Evolutionary conservation across 345 rosid species (phyloP).

Genomic region (Moricandia moricandioides): DNA sequence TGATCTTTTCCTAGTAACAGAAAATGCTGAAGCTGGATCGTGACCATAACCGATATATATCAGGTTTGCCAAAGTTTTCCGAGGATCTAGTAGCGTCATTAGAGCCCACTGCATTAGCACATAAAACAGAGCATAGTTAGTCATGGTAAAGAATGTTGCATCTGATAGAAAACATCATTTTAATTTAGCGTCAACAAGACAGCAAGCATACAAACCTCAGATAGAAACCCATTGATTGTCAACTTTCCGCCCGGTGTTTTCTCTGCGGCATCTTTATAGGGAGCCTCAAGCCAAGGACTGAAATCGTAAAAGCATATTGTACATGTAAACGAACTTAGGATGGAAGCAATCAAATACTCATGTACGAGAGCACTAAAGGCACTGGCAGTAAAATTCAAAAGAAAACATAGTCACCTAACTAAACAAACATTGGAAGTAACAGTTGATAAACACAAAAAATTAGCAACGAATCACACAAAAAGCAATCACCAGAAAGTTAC

Average conservation of each 20-base stretch:
- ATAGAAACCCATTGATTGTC: constrained; percentile 62
- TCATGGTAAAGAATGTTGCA: constrained; percentile 20
- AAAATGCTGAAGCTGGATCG: constrained; percentile 56
- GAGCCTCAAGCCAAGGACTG: constrained; percentile 74
- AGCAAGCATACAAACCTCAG: constrained; percentile 53
- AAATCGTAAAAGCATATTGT: constrained; percentile 29
- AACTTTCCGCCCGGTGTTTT: constrained; percentile 59
- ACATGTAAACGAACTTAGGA: constrained; percentile 20
- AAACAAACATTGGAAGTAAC: constrained; percentile 16
- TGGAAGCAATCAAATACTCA: background rate
- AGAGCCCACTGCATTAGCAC: constrained; percentile 66
- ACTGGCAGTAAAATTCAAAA: constrained; percentile 5
- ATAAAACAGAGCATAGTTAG: constrained; percentile 26
- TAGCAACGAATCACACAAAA: constrained; percentile 2
- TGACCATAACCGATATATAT: constrained; percentile 70
- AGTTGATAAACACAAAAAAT: constrained; percentile 7
- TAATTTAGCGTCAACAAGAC: background rate
- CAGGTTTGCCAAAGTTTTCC: constrained; percentile 59
- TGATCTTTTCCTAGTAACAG: constrained; percentile 62
- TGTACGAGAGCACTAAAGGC: constrained; percentile 5
- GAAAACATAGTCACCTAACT: constrained; percentile 11
- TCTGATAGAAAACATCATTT: constrained; percentile 9
- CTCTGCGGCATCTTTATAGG: constrained; percentile 68
- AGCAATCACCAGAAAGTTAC: constrained; percentile 30
- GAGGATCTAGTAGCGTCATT: constrained; percentile 70